These are phyloP conservation scores for Rutidosis leptorrhynchoides DNA, from an alignment of 129 eudicot genomes.

Conservation along the genomic window DNA sequence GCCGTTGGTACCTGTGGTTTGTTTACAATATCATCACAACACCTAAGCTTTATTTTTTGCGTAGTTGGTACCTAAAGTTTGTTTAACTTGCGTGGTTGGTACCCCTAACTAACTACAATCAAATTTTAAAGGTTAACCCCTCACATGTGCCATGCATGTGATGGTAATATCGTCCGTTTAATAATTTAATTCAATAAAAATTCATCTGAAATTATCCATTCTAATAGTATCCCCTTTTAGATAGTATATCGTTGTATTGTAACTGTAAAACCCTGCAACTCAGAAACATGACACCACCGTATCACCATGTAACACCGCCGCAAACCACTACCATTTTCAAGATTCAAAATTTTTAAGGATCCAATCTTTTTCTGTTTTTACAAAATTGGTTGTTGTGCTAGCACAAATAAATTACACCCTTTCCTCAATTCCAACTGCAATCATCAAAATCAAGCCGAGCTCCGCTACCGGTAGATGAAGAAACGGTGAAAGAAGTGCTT, in stretches of 20 bases:
- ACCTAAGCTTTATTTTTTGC: no score
- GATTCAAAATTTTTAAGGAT: neutral
- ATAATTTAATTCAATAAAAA: no score
- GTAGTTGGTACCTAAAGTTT: no score
- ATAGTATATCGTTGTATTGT: neutral
- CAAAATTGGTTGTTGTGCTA: slow-evolving; percentile 52
- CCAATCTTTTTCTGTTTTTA: slow-evolving; percentile 1
- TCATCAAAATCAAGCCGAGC: slow-evolving; percentile 41
- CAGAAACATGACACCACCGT: slow-evolving; percentile 10
- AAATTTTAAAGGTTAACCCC: no score
- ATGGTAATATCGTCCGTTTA: no score
- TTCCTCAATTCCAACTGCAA: slow-evolving; percentile 26
- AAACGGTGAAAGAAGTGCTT: slow-evolving; percentile 65
- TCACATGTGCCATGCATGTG: no score
- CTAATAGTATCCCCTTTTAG: no score
- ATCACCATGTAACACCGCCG: neutral
- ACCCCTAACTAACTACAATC: no score
- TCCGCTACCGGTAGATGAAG: slow-evolving; percentile 58
- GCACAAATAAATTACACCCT: slow-evolving; percentile 27
- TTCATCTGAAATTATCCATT: no score
- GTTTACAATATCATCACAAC: no score
- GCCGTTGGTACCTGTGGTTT: no score
- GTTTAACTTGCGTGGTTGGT: no score
- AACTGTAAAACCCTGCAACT: neutral
- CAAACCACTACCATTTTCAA: neutral